A percentile compares a stretch with the other conserved stretches of the same genome.
Conservation (phyloP, 768 basidiomycete species). For the Calvatia gigantea region DNA sequence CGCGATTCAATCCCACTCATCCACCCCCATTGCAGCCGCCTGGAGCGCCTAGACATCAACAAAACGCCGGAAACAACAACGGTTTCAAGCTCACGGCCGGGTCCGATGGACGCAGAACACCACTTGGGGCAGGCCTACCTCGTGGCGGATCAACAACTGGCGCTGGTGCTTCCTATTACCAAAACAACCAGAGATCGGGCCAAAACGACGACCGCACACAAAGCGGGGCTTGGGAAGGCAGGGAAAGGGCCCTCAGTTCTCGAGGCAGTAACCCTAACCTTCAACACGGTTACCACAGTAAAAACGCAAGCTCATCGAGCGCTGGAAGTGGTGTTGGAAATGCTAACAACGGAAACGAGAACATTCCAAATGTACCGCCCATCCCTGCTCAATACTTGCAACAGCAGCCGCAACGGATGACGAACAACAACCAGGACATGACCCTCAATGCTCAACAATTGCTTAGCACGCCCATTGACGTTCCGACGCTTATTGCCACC, state of each 20-base stretch:
- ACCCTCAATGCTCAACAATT: conserved; percentile 40
- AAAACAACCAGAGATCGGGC: conserved; percentile 15
- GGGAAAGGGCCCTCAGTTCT: conserved; percentile 51
- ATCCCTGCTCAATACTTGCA: conserved; percentile 74
- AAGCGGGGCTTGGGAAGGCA: conserved; percentile 58
- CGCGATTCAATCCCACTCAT: conserved; percentile 49
- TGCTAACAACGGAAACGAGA: conserved; percentile 26
- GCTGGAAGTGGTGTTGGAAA: conserved; percentile 27
- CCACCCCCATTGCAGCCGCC: conserved; percentile 10
- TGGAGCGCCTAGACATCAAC: conserved; percentile 26
- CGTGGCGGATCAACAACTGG: conserved; percentile 40
- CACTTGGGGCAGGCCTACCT: conserved; percentile 37
- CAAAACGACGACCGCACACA: conserved; percentile 27
- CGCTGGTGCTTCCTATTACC: conserved; percentile 26
- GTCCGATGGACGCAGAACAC: conserved; percentile 61
- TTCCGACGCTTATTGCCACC: conserved; percentile 76
- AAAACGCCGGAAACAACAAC: conserved; percentile 36
- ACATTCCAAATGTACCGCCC: conserved; percentile 64
- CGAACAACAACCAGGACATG: conserved; percentile 19
- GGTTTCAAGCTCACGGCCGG: conserved; percentile 60
- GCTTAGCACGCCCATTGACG: conserved; percentile 71
- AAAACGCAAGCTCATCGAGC: conserved; percentile 30
- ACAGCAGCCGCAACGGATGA: conserved; percentile 43
- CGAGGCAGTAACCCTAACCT: conserved; percentile 70
- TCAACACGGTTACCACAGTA: conserved; percentile 58